These are phyloP conservation scores for Ceratobasidium theobromae DNA, from an alignment of 1,284 basidiomycete species.

Conservation along the genomic window DNA sequence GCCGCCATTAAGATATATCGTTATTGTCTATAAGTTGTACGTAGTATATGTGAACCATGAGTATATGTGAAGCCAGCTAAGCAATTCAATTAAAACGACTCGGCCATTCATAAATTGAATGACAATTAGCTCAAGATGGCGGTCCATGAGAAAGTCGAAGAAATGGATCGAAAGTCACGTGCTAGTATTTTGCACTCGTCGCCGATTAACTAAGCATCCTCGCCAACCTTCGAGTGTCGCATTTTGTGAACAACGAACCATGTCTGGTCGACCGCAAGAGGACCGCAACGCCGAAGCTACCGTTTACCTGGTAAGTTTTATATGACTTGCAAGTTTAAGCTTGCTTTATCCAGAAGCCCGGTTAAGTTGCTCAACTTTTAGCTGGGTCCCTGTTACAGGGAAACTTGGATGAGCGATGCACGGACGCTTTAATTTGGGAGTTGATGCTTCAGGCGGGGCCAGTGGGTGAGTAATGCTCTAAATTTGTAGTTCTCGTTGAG, in stretches of 20 bases:
- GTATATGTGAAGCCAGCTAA: not conserved
- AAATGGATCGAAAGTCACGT: not conserved
- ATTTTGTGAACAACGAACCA: constrained; percentile 1
- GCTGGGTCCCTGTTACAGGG: constrained; percentile 57
- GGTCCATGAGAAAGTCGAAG: not conserved
- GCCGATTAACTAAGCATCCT: not conserved
- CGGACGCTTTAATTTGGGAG: constrained; percentile 96
- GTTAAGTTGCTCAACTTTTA: constrained; percentile 23
- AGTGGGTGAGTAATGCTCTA: constrained; percentile 66
- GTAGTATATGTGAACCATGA: not conserved
- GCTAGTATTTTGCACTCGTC: not conserved
- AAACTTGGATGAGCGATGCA: constrained; percentile 93
- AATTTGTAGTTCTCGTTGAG: not conserved
- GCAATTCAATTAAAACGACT: too few relatives aligned
- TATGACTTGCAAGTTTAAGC: not conserved
- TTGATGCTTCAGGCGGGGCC: constrained; percentile 98
- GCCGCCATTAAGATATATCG: not conserved
- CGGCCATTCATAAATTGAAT: too few relatives aligned
- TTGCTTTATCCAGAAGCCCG: not conserved
- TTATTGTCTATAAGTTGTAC: not conserved
- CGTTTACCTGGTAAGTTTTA: constrained; percentile 76
- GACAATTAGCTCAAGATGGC: not conserved
- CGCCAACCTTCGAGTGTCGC: not conserved
- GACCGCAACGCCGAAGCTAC: constrained; percentile 95
- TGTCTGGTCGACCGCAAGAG: constrained; percentile 66